Conservation (phyloP, 345 rosid genomes). For the Citrus unshiu region DNA sequence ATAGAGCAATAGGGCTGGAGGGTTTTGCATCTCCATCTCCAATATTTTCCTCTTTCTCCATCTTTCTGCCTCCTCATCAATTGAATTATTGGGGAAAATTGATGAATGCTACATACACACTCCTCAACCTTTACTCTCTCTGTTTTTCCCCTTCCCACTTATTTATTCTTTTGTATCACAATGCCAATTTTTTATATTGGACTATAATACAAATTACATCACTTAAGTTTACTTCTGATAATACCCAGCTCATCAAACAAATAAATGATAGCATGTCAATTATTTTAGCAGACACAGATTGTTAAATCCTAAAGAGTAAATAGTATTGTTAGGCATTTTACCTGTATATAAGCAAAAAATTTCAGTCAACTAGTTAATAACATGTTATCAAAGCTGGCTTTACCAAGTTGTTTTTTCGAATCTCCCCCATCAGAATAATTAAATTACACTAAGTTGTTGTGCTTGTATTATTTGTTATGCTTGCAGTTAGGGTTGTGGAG, state of each 20-base stretch:
- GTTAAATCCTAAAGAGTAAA: not conserved
- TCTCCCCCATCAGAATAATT: not conserved
- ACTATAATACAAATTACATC: not conserved
- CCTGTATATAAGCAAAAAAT: not conserved
- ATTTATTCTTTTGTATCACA: not conserved
- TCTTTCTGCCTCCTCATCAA: not conserved
- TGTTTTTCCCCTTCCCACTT: not conserved
- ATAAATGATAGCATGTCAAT: not conserved
- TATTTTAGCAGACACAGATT: not conserved
- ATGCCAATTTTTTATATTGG: not conserved
- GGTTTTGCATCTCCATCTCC: not conserved
- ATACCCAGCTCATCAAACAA: not conserved
- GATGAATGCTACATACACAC: not conserved
- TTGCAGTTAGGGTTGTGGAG: not conserved
- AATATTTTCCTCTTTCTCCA: not conserved
- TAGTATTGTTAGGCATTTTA: not conserved
- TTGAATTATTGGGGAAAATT: not conserved
- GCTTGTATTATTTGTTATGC: too few species aligned
- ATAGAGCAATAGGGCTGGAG: not conserved
- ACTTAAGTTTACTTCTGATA: not conserved
- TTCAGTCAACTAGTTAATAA: not conserved
- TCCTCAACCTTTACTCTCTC: not conserved
- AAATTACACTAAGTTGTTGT: not conserved
- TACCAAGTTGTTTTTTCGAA: not conserved
- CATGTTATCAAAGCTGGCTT: not conserved